Evolutionary conservation across 2,329 filamentous ascomycete species (phyloP).

Genomic region (Dactylellina drechsleri): DNA sequence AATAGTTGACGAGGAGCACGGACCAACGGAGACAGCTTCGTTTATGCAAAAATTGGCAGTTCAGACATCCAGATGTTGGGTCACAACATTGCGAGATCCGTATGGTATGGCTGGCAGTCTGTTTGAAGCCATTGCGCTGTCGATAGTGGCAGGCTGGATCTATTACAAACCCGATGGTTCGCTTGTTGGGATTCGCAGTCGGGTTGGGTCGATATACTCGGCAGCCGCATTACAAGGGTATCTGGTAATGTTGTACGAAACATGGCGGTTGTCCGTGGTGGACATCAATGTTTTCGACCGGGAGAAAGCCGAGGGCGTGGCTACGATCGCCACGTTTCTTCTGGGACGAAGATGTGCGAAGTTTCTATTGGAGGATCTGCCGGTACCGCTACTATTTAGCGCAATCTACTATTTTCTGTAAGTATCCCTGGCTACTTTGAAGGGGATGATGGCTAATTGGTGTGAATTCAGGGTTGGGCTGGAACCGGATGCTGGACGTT

Average conservation of each 20-base stretch:
- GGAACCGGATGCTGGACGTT: conserved; percentile 71
- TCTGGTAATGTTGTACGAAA: conserved; percentile 78
- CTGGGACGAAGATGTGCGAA: conserved; percentile 75
- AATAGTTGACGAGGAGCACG: neutral
- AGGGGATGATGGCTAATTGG: neutral
- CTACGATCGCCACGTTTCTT: conserved; percentile 75
- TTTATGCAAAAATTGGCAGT: conserved; percentile 70
- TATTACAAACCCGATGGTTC: conserved; percentile 74
- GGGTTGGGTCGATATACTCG: conserved; percentile 77
- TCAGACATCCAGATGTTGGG: conserved; percentile 74
- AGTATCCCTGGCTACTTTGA: neutral
- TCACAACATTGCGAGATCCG: conserved; percentile 78
- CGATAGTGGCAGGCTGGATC: conserved; percentile 76
- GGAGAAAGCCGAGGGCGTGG: conserved; percentile 77
- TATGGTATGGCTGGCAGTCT: conserved; percentile 78
- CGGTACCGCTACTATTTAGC: conserved; percentile 75
- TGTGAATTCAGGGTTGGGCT: conserved; percentile 75
- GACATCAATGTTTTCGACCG: conserved; percentile 81
- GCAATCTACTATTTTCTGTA: conserved; percentile 44
- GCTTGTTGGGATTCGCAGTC: conserved; percentile 76
- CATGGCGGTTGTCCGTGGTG: conserved; percentile 75
- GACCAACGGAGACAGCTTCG: neutral
- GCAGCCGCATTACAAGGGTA: conserved; percentile 79
- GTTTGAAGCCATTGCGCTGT: conserved; percentile 76
- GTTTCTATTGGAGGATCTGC: conserved; percentile 76